phyloP scores from a whole-genome alignment of 1,284 basidiomycete genomes.

The Apiotrichum gracile region DNA sequence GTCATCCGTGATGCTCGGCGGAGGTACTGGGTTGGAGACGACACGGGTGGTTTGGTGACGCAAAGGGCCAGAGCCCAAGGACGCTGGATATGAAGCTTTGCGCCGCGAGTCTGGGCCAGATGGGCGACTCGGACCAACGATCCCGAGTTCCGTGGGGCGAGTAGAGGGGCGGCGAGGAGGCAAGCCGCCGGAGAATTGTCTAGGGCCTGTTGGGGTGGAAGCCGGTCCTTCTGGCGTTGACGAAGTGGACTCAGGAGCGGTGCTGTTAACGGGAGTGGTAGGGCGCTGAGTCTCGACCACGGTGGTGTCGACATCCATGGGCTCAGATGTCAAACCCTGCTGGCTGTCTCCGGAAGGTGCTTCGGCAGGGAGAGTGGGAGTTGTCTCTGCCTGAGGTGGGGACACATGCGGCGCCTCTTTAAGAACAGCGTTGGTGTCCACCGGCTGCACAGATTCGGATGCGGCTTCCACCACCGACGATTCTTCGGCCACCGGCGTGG shows the following conservation, averaged over 20 bases:
- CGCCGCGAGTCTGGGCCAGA: slow-evolving; percentile 1
- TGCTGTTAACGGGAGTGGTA: not conserved
- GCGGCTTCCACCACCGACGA: too few species aligned
- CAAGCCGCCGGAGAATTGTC: not conserved
- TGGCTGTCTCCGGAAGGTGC: too few species aligned
- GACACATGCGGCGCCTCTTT: too few species aligned
- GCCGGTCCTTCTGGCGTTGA: not conserved
- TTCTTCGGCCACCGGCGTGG: too few species aligned
- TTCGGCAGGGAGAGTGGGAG: too few species aligned
- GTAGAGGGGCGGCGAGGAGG: slow-evolving; percentile 5
- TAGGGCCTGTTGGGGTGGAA: not conserved
- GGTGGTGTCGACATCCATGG: too few species aligned
- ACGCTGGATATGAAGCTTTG: slow-evolving; percentile 40
- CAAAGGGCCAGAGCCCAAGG: slow-evolving; percentile 34
- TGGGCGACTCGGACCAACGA: not conserved
- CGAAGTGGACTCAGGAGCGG: not conserved
- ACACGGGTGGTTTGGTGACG: slow-evolving; percentile 28
- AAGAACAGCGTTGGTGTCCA: too few species aligned
- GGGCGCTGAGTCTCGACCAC: not conserved
- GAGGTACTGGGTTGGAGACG: slow-evolving; percentile 37
- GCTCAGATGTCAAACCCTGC: too few species aligned
- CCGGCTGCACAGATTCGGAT: too few species aligned
- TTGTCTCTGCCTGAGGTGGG: too few species aligned
- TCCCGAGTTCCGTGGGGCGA: not conserved
- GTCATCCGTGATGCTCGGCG: not conserved